Base-by-base conservation (phyloP, 352 stramenopile species). In the Pythium plurisporium region DNA sequence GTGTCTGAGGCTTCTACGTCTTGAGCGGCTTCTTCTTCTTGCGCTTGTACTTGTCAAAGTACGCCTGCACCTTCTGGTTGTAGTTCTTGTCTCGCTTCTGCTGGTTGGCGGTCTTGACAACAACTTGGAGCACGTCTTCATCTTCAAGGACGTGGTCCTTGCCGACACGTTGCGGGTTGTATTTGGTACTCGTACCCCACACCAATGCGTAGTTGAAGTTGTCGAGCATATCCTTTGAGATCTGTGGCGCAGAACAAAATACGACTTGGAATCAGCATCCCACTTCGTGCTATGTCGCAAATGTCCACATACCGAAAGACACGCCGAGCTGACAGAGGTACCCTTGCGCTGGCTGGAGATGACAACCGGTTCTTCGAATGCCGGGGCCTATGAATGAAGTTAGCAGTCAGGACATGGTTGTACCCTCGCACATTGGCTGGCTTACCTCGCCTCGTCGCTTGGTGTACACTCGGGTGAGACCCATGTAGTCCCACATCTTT, bases 1-100 rank as follows among this genome's bases (percentile, higher is more conserved):
- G n/a, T n/a, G n/a, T n/a, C n/a, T n/a, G n/a, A 33, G 5, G 11
- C 14, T 17, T 49, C 42, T 88, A 94, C 17, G 84, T 94, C 72
- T 94, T 94, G 41, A 94, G 73, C n/a, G 84, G 80, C 87, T 97
- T 97, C 79, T 97, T 97, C 76, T 96, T 96, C 14, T 46, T 49
- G 61, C 82, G 82, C 72, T 97, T 96, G 73, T 96, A 96, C 79
- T 98, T 98, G 72, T 99, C 95, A 64, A 91, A 96, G 71, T 98
- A 96, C 40, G 85, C 89, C 73, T 99, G 96, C 47, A 97, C 93
- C 59, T 98, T 89, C 42, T 90, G 74, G 59, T 95, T 90, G 78
- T 99, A 99, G 70, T 97, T 97, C 70, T 98, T 98, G 79, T 98
- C 94, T 58, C 92, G 87, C 74, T 98, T 98, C 71, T 99, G 92